These are phyloP conservation scores for Termitomyces heimii DNA, from an alignment of 768 basidiomycete species.

Conservation along the genomic window DNA sequence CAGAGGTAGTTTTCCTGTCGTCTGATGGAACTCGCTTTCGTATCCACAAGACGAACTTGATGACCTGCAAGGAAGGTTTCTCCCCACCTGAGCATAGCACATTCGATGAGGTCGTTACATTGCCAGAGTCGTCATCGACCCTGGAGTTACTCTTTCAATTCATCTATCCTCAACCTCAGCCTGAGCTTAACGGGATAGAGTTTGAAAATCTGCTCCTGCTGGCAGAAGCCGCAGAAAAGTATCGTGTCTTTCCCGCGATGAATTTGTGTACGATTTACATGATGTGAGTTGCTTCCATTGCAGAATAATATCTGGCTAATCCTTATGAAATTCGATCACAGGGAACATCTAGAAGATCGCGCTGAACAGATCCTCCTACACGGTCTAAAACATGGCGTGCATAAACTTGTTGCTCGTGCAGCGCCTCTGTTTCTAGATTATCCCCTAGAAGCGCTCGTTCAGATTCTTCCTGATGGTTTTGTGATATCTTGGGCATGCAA, in stretches of 20 bases:
- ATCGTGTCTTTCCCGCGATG: slow-evolving; percentile 19
- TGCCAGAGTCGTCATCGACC: slow-evolving; percentile 4
- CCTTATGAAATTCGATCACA: background rate
- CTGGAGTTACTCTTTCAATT: slow-evolving; percentile 14
- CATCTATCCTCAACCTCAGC: slow-evolving; percentile 6
- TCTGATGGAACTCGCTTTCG: slow-evolving; percentile 4
- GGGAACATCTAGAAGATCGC: background rate
- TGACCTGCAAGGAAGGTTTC: slow-evolving; percentile 1
- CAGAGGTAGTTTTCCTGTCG: slow-evolving; percentile 5
- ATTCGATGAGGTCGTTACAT: slow-evolving; percentile 8
- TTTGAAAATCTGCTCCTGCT: slow-evolving; percentile 7
- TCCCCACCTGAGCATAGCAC: slow-evolving; percentile 2
- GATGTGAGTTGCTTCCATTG: slow-evolving; percentile 3
- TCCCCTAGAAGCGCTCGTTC: background rate
- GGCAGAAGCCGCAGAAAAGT: slow-evolving; percentile 20
- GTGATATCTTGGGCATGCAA: slow-evolving; percentile 1
- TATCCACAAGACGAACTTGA: slow-evolving; percentile 5
- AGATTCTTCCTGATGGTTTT: background rate
- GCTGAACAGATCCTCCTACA: slow-evolving; percentile 4
- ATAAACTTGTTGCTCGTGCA: background rate
- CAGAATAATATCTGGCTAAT: background rate
- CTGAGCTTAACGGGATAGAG: slow-evolving; percentile 2
- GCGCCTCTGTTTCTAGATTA: slow-evolving; percentile 1
- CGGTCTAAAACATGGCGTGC: background rate
- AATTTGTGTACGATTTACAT: slow-evolving; percentile 13